Percentiles rank a stretch among this genome's conserved stretches.
Conservation (phyloP, 352 stramenopile genomes). For the Phytophthora brassicae region DNA sequence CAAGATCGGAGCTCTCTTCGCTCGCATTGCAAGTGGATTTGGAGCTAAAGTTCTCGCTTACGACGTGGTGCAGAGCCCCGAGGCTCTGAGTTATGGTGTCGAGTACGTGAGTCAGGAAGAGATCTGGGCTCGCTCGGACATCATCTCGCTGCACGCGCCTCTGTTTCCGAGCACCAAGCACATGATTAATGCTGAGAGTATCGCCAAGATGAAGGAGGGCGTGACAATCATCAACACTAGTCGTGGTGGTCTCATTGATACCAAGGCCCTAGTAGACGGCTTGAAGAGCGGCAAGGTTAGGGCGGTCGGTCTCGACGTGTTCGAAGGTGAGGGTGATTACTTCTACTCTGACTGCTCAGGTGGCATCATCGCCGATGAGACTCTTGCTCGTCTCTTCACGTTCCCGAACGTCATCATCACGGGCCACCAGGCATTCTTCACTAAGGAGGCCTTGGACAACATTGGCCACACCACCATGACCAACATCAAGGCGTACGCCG, state of each 20-base stretch:
- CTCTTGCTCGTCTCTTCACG: slow-evolving; percentile 60
- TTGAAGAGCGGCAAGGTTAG: slow-evolving; percentile 76
- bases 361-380: slow-evolving; percentile 54
- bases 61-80: slow-evolving; percentile 51
- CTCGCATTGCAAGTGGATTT: slow-evolving; percentile 33
- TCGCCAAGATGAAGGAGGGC: slow-evolving; percentile 81
- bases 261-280: slow-evolving; percentile 65
- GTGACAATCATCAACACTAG: slow-evolving; percentile 90
- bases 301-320: slow-evolving; percentile 81
- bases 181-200: slow-evolving; percentile 72
- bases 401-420: slow-evolving; percentile 78
- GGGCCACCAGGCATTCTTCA: no score
- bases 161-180: slow-evolving; percentile 78
- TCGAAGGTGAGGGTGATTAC: slow-evolving; percentile 67
- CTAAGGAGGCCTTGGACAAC: slow-evolving; percentile 61
- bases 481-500: slow-evolving; percentile 56
- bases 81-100: slow-evolving; percentile 20
- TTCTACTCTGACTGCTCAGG: slow-evolving; percentile 70
- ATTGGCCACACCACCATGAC: slow-evolving; percentile 69
- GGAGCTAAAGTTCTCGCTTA: slow-evolving; percentile 53
- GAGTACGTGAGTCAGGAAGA: slow-evolving; percentile 45
- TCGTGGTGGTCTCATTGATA: slow-evolving; percentile 82
- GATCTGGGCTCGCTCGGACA: slow-evolving; percentile 59
- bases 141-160: slow-evolving; percentile 84
- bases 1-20: slow-evolving; percentile 48